Percentiles rank a stretch among this genome's conserved stretches.
Conservation (phyloP, 2,329 filamentous ascomycete species). For the Coniochaeta pulveracea region DNA sequence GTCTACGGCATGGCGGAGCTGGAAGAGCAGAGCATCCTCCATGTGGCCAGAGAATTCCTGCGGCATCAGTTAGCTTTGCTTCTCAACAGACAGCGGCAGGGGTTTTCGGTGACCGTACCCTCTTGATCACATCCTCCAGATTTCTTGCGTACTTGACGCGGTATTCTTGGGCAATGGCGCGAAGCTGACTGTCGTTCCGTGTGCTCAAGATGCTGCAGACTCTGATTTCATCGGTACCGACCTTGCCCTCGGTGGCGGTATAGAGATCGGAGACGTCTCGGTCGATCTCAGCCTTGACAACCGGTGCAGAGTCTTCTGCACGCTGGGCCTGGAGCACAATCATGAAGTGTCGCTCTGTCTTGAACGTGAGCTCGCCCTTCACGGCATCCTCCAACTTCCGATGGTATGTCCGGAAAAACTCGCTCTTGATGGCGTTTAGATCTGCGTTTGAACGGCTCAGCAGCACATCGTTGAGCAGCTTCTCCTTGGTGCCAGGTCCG, state of each 20-base stretch:
- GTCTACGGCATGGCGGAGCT: slow-evolving; percentile 67
- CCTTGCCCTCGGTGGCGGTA: slow-evolving; percentile 60
- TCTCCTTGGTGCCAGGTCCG: slow-evolving; percentile 78
- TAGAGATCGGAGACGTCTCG: slow-evolving; percentile 68
- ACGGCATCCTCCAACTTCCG: slow-evolving; percentile 61
- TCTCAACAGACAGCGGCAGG: not conserved
- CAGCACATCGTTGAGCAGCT: slow-evolving; percentile 74
- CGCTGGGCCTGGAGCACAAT: slow-evolving; percentile 67
- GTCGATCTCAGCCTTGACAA: slow-evolving; percentile 63
- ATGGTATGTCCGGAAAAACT: slow-evolving; percentile 59
- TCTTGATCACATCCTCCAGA: slow-evolving; percentile 64
- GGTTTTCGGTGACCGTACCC: slow-evolving; percentile 29
- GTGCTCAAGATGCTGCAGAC: slow-evolving; percentile 70
- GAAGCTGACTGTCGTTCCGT: slow-evolving; percentile 71
- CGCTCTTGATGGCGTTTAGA: slow-evolving; percentile 70
- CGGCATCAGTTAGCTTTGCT: not conserved
- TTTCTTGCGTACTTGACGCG: slow-evolving; percentile 57
- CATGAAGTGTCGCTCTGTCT: slow-evolving; percentile 76
- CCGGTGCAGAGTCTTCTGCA: slow-evolving; percentile 65
- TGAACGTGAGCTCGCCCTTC: slow-evolving; percentile 68
- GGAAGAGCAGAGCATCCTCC: slow-evolving; percentile 70
- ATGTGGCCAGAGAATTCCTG: slow-evolving; percentile 86
- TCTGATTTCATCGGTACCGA: slow-evolving; percentile 62
- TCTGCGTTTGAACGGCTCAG: slow-evolving; percentile 79
- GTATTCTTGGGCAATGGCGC: slow-evolving; percentile 70